Evolutionary conservation across 192 early-diverging fungal species (phyloP).

Genomic region (Dispira simplex): DNA sequence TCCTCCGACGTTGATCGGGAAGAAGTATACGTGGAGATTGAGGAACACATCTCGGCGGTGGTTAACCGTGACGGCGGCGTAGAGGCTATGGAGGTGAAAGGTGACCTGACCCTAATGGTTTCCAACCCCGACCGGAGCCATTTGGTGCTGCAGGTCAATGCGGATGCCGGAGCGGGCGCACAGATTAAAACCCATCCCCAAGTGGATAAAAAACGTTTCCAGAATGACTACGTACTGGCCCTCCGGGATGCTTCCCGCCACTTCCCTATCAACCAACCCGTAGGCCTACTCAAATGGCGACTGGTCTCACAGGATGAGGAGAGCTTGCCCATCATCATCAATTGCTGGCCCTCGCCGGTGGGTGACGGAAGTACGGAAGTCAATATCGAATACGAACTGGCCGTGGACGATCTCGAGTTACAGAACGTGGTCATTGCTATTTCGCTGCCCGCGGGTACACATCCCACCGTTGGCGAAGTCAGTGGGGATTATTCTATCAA

Average conservation of each 20-base stretch:
- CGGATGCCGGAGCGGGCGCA: slow-evolving; percentile 41
- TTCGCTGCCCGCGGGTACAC: slow-evolving; percentile 60
- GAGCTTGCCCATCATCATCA: slow-evolving; percentile 67
- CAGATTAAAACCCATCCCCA: slow-evolving; percentile 98
- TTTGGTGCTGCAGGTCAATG: slow-evolving; percentile 45
- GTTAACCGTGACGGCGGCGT: slow-evolving; percentile 85
- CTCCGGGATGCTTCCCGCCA: slow-evolving; percentile 66
- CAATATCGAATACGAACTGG: slow-evolving; percentile 93
- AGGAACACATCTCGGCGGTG: slow-evolving; percentile 73
- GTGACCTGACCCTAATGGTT: slow-evolving; percentile 70
- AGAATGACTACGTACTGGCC: slow-evolving; percentile 47
- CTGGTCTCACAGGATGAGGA: slow-evolving; percentile 69
- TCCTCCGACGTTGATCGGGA: slow-evolving; percentile 29
- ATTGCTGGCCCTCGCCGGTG: slow-evolving; percentile 93
- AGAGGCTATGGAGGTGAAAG: slow-evolving; percentile 88
- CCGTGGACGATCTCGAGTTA: slow-evolving; percentile 56
- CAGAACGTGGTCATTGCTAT: slow-evolving; percentile 79
- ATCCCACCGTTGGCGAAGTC: slow-evolving; percentile 61
- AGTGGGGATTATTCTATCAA: slow-evolving; percentile 75
- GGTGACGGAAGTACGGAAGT: slow-evolving; percentile 82
- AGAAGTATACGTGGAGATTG: slow-evolving; percentile 75
- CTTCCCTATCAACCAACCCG: slow-evolving; percentile 73
- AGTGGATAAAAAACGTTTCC: slow-evolving; percentile 83
- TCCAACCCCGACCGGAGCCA: slow-evolving; percentile 42
- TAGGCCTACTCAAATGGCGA: slow-evolving; percentile 85